Base-by-base conservation (phyloP, 805 yeast genomes). In the Pichia eremophila region DNA sequence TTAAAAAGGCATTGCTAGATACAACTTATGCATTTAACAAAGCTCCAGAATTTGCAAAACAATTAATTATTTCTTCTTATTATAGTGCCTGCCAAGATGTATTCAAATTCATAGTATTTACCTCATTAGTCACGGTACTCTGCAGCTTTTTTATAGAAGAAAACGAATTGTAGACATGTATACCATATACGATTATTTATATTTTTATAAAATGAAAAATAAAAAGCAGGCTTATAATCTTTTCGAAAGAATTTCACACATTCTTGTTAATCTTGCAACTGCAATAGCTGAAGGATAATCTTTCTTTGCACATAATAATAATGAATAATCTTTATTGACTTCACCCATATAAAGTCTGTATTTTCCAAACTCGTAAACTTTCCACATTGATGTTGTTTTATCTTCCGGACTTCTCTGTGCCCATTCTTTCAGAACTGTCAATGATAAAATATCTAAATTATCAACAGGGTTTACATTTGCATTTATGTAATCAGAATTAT, bases 241-340 rank as follows among this genome's bases (percentile, higher is more conserved):
- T 2, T 39, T 36, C 4, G 37, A 29, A 2, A 54, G 39, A 18
- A 39, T 34, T 14, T 36, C 37, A 32, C 51, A 48, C 8, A 56
- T 40, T 12, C 44, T 45, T 7, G 52, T 58, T 34, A 66, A 44
- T 42, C 55, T 59, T 37, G 54, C 56, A 31, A 63, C 41, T 15
- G 65, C 64, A 31, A 66, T 47, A 19, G 59, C 60, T 46, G 60
- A 55, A 1, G 70, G 68, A 43, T 63, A 64, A 5, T 49, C 42
- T 7, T 43, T 19, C 17, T 55, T 59, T 37, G 64, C 57, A 29
- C 66, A 57, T 47, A 64, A 49, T 48, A 66, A 50, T 40, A 65
- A 43, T 15, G 61, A 41, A 42, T 57, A 58, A 5, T 54, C 52
- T 7, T 48, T 51, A 40, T 57, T 57, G 9, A 57, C 57, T 32